Evolutionary conservation across 306 rosid species (phyloP), one percentile per base, ranked within the genome.

Genomic region (Oxytropis ochrocephala): DNA sequence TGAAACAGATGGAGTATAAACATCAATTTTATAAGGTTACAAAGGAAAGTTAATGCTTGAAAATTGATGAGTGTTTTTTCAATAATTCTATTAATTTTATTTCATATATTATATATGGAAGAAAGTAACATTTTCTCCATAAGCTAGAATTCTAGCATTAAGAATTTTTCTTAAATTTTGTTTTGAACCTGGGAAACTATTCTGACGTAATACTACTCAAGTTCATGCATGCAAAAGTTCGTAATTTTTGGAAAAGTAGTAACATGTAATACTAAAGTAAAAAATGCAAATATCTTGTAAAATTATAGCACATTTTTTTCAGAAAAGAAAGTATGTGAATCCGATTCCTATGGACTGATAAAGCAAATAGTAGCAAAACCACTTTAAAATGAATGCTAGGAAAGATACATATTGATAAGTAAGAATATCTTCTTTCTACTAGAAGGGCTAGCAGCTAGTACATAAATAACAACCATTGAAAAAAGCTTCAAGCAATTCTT

Each of bases 361-460:
- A 74, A 74, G n/a, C 41, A 74, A 74, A 43, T 64, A 24, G 49
- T 52, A 18, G 32, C 5, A 14, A 74, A 64, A 43, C 18, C 39
- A 48, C 41, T 64, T 5, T 17, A 63, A 29, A 32, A 64, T 52
- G 64, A 42, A 54, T 43, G 49, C 14, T 8, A 52, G 49, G 53
- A 50, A 52, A 74, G 35, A 33, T 7, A 41, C 5, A n/a, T 11
- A n/a, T n/a, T n/a, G 72, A 74, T 64, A 53, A 56, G 50, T 58
- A 64, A 53, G 78, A 74, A 64, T 64, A 64, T 74, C 48, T 74
- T 53, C 39, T 64, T 41, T 42, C 49, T 12, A 64, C n/a, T 24
- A 32, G 18, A 30, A 64, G 29, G 16, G 56, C 29, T 52, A 27
- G 56, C 63, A 52, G 66, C 44, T 42, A 27, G 56, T 64, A 52